Conservation (phyloP, 225 moss, liverwort and hornwort genomes). For the Polytrichum commune region DNA sequence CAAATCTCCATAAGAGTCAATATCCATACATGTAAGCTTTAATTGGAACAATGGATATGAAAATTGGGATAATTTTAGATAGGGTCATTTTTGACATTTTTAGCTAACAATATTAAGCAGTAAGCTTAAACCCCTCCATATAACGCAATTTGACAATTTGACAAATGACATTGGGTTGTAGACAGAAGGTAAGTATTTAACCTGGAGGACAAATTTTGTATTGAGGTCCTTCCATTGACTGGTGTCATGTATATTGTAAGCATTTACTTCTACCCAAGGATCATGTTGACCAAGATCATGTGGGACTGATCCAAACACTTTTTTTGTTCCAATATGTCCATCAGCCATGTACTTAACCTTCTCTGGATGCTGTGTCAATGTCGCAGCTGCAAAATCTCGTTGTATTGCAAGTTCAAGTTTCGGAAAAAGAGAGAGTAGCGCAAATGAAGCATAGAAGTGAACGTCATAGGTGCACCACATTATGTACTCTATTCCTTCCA, state of each 20-base stretch:
- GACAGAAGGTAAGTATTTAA: conserved; percentile 12
- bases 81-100: too few relatives aligned
- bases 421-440: conserved; percentile 87
- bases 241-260: conserved; percentile 97
- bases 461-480: conserved; percentile 99
- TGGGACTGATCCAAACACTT: conserved; percentile 92
- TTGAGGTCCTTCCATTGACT: conserved; percentile 99
- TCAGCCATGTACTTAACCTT: conserved; percentile 86
- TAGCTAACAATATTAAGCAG: too few relatives aligned
- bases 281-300: conserved; percentile 94
- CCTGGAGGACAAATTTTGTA: conserved; percentile 95
- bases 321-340: conserved; percentile 67
- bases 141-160: too few relatives aligned
- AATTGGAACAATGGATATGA: too few relatives aligned
- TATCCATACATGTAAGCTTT: too few relatives aligned
- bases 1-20: too few relatives aligned
- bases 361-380: conserved; percentile 80
- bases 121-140: too few relatives aligned
- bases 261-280: conserved; percentile 94
- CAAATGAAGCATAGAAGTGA: conserved; percentile 98
- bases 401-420: conserved; percentile 94
- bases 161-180: too few relatives aligned
- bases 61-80: too few relatives aligned
- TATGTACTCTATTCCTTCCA: conserved; percentile 94
- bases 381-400: conserved; percentile 88